Evolutionary conservation across 805 yeast species (phyloP), one percentile per base, ranked within the genome.

Genomic region (Sugiyamaella mastotermitis): DNA sequence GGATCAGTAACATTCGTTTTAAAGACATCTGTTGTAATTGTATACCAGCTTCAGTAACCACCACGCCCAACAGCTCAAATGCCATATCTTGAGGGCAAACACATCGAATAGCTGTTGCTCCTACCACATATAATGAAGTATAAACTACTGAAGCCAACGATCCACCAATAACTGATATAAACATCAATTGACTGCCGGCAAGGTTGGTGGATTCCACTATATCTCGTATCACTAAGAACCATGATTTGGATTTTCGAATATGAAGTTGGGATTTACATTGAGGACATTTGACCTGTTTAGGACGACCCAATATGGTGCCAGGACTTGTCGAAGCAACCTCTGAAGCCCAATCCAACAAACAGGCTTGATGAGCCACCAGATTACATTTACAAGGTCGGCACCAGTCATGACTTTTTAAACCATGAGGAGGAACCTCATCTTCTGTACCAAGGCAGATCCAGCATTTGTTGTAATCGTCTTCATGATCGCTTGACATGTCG

Each of bases 381-480:
- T 68, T 66, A 49, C 76, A 71, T 13, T 52, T 41, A 41, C 76
- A 71, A 1, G 73, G 72, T 14, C 57, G 58, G 13, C 67, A 58
- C 73, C 73, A 69, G 35, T 60, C 64, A 17, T 58, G 55, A 2
- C 28, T 28, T n/a, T 62, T 55, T 31, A 56, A 60, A 11, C 49
- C 53, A 15, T 41, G 42, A 4, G 60, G 58, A 3, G 60, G 50
- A 29, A 51, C 49, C 46, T 66, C 60, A 43, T 52, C 31, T 47
- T 58, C 51, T 38, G 66, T 33, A 36, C 55, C 47, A 44, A 62
- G 41, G 42, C 61, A 44, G 51, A 66, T 38, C 65, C 65, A 59
- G 43, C 50, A 65, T 68, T 41, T 64, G 61, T 42, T 71, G 18
- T 50, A 42, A n/a, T 42, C 47, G 13, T 37, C 30, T 8, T 29